Evolutionary conservation across 768 basidiomycete species (phyloP), one percentile per base, ranked within the genome.

Genomic region (Filobasidium wieringae): DNA sequence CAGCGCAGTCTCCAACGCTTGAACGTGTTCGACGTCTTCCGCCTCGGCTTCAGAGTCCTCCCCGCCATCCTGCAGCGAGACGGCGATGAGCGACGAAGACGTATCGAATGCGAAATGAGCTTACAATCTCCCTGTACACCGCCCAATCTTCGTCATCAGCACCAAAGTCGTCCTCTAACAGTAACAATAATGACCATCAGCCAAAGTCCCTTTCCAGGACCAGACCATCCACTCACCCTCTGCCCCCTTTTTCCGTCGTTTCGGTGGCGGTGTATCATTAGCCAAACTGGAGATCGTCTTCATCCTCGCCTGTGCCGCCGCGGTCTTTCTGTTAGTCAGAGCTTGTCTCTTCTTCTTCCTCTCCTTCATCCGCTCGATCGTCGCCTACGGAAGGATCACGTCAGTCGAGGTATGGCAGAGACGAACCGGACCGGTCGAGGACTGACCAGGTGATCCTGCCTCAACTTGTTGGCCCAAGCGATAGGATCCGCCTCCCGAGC

Each of bases 131-230:
- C 63, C 93, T 87, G 70, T 97, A 97, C 58, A 97, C 90, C 0
- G 85, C 85, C 92, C 93, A 97, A 69, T 97, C 93, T 7, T 86
- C 90, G 68, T 97, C 92, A 63, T 93, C 85, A 17, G 84, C 84
- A 3, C 93, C 91, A 68, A 97, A 99, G 76, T 97, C 92, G 77
- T 96, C 92, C 86, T 58, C 47, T 40, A 30, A 56, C 15, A 6
- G 26, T 7, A 56, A 36, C 43, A 36, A 11, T 5, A 41, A 17
- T 17, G n/a, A 11, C 31, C 19, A 37, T 57, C 40, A 64, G 51
- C 33, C 11, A n/a, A 19, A 33, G 12, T 6, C 19, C 9, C 49
- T 51, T 31, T 11, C 49, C 6, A 15, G 19, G 27, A 22, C n/a
- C 12, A 19, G 5, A 30, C 8, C 34, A 12, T 47, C 22, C 22